Base-by-base conservation (phyloP, 163 green algal species). In the Chlamydomonas reinhardtii region DNA sequence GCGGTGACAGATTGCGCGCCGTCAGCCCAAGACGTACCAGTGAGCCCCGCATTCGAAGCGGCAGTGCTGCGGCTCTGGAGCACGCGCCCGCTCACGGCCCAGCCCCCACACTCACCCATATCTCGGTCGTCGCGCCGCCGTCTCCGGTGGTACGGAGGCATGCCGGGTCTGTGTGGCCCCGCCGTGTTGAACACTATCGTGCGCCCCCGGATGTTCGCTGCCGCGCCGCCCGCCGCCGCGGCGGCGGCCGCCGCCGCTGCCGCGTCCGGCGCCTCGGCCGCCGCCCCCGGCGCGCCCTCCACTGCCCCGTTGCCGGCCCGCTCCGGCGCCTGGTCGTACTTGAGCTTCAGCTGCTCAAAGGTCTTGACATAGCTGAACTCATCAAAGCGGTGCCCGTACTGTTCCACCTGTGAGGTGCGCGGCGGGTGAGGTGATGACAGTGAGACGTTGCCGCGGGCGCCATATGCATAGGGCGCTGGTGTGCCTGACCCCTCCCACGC, bases 331-430 rank as follows among this genome's bases (percentile, higher is more conserved):
- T 96, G 93, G 64, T 97, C 93, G 78, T 94, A 93, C 69, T 94
- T 93, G 24, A 92, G 69, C 52, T 86, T 81, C 73, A 98, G 88
- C 77, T 91, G 84, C 56, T 88, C 89, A 87, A 97, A 97, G n/a
- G 94, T 97, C 62, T 95, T 81, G 16, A 96, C 91, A 68, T 97
- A 97, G 4, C 89, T 79, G 4, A 96, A 56, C 43, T 91, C 86
- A 20, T 90, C 77, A 37, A 97, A 93, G 31, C 89, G 79, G 24
- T 86, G 48, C 12, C 92, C 92, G 91, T 92, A 95, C 32, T 64
- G 86, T 54, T 96, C 92, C 35, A 96, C 82, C 82, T 88, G 31
- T 27, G 70, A 17, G 32, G 29, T 69, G 31, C 15, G 4, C 20
- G 59, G 22, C 20, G 4, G 22, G 59, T 9, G 59, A 65, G 59